phyloP scores from a whole-genome alignment of 192 early-diverging fungal genomes.

The Coemansia sp. region DNA sequence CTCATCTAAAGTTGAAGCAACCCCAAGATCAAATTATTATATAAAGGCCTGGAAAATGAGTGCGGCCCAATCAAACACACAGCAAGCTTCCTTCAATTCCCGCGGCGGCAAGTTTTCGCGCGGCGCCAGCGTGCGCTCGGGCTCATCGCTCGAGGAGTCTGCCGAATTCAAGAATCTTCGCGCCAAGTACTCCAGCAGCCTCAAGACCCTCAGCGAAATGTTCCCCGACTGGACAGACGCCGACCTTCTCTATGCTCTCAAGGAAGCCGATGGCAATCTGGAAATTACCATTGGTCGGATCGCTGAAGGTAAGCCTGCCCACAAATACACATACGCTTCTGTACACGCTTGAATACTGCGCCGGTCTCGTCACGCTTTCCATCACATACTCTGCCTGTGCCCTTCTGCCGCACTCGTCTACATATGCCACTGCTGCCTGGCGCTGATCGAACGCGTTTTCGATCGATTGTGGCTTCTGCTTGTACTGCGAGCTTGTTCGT shows the following conservation, averaged over 20 bases:
- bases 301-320: constrained; percentile 65
- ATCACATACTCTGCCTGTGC: neutral
- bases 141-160: constrained; percentile 22
- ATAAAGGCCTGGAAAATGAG: constrained; percentile 44
- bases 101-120: constrained; percentile 35
- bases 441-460: too few species aligned
- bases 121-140: constrained; percentile 19
- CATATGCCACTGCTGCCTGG: too few species aligned
- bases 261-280: constrained; percentile 84
- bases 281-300: constrained; percentile 78
- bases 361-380: neutral
- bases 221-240: constrained; percentile 83
- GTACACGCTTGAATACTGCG: too few species aligned
- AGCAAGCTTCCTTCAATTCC: constrained; percentile 20
- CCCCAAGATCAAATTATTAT: constrained; percentile 23
- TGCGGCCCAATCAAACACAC: constrained; percentile 48
- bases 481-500: too few species aligned
- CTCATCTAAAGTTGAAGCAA: constrained; percentile 13
- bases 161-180: constrained; percentile 63
- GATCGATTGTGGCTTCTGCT: too few species aligned
- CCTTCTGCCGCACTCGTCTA: too few species aligned
- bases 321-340: too few species aligned
- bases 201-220: constrained; percentile 64
- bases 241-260: constrained; percentile 79
- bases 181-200: constrained; percentile 56